phyloP scores from a whole-genome alignment of 1,284 basidiomycete species.

The Abortiporus biennis region DNA sequence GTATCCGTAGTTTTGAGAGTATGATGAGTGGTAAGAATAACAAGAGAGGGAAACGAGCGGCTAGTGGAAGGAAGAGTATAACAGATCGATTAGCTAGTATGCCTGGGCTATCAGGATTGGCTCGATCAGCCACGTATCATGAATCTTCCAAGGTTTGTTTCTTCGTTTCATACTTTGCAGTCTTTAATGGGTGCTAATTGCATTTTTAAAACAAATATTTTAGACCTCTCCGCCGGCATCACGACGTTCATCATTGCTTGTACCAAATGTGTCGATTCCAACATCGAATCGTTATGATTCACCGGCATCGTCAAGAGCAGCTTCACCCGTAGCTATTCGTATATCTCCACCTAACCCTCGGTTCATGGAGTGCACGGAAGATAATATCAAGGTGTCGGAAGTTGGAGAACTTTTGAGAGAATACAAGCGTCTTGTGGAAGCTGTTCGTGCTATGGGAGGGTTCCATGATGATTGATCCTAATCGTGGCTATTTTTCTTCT shows the following conservation, averaged over 20 bases:
- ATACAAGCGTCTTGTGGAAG: constrained; percentile 60
- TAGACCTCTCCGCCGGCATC: constrained; percentile 40
- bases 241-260: constrained; percentile 40
- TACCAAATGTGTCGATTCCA: constrained; percentile 17
- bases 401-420: constrained; percentile 70
- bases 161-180: constrained; percentile 8
- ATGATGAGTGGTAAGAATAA: constrained; percentile 58
- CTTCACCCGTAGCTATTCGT: constrained; percentile 32
- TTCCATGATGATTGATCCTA: constrained; percentile 28
- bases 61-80: constrained; percentile 50
- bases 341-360: constrained; percentile 54
- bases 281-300: constrained; percentile 29
- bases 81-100: constrained; percentile 74
- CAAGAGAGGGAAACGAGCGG: constrained; percentile 25
- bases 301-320: constrained; percentile 39
- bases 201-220: background rate
- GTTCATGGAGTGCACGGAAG: constrained; percentile 63
- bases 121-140: constrained; percentile 17
- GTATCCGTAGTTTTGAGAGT: constrained; percentile 77
- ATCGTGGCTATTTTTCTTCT: background rate
- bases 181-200: background rate
- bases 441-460: constrained; percentile 32
- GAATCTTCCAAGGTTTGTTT: constrained; percentile 20
- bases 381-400: constrained; percentile 72
- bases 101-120: constrained; percentile 47